phyloP scores from a whole-genome alignment of 2,329 filamentous ascomycete genomes.

The Botrytis elliptica region DNA sequence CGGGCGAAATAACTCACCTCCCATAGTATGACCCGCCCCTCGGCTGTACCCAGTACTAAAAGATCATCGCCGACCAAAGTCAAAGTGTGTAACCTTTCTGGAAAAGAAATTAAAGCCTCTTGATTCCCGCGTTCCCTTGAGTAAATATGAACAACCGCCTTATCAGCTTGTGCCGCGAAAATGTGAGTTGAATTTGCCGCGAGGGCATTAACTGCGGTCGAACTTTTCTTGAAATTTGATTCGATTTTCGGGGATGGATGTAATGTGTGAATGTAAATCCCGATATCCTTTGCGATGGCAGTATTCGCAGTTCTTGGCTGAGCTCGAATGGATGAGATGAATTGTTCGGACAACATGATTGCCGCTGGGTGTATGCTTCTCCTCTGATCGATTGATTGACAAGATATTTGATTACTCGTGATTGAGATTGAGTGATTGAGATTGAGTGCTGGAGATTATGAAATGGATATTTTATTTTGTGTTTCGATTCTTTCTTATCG shows the following conservation, averaged over 20 bases:
- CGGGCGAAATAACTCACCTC: constrained; percentile 61
- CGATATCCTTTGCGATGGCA: constrained; percentile 71
- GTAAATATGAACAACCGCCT: constrained; percentile 92
- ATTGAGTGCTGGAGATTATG: not conserved
- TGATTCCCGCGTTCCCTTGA: constrained; percentile 79
- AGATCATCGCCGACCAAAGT: constrained; percentile 67
- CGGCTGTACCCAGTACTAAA: constrained; percentile 76
- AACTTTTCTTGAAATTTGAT: constrained; percentile 87
- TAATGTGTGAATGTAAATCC: constrained; percentile 81
- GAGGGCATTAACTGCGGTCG: constrained; percentile 73
- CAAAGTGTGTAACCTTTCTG: constrained; percentile 79
- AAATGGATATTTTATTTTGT: not conserved
- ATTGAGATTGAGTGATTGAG: not conserved
- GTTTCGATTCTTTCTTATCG: not conserved
- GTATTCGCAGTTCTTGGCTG: constrained; percentile 60
- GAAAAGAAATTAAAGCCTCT: constrained; percentile 84
- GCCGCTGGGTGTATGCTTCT: no score
- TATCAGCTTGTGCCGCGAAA: constrained; percentile 88
- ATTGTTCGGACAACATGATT: constrained; percentile 58
- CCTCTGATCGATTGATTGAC: not conserved
- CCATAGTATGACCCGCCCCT: constrained; percentile 86
- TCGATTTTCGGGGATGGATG: constrained; percentile 75
- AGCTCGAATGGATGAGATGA: constrained; percentile 58
- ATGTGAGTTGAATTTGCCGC: constrained; percentile 80
- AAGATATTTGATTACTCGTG: not conserved